phyloP scores from a whole-genome alignment of 257 asterid genomes.

The Gentiana macrophylla region DNA sequence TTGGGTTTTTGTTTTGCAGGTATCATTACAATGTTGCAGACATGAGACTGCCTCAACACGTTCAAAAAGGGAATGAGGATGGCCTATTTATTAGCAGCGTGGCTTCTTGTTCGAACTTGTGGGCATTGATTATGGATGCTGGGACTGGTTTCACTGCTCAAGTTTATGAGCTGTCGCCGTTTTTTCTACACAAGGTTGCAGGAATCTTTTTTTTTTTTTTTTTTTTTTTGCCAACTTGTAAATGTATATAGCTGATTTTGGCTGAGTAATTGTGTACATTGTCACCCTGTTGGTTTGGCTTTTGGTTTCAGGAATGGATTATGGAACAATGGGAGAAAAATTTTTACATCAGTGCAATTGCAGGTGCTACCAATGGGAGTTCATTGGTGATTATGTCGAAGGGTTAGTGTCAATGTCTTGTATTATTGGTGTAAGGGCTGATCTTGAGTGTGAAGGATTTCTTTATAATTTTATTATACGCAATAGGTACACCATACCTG shows the following conservation, averaged over 20 bases:
- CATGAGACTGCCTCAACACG: conserved; percentile 48
- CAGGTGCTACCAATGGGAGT: conserved; percentile 59
- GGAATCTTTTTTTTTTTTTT: neutral
- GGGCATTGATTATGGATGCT: conserved; percentile 81
- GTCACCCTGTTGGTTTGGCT: too few relatives aligned
- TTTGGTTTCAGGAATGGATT: conserved; percentile 45
- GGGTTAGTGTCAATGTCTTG: conserved; percentile 22
- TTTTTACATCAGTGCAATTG: conserved; percentile 53
- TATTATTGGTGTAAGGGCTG: neutral
- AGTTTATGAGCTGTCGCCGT: conserved; percentile 51
- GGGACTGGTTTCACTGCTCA: conserved; percentile 62
- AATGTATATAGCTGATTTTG: too few relatives aligned
- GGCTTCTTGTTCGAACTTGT: conserved; percentile 51
- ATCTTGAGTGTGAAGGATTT: neutral
- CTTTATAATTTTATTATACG: neutral
- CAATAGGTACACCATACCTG: conserved; percentile 44
- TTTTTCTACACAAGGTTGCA: conserved; percentile 58
- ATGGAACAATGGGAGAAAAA: conserved; percentile 68
- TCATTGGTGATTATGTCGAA: conserved; percentile 62
- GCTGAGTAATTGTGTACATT: too few relatives aligned
- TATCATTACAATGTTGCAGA: conserved; percentile 61
- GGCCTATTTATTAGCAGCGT: conserved; percentile 57
- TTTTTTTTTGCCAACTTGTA: too few relatives aligned
- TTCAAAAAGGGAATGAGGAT: conserved; percentile 67
- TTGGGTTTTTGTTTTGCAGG: conserved; percentile 17